Base-by-base conservation (phyloP, 2,329 filamentous ascomycete species). In the Pseudocercospora cruenta region DNA sequence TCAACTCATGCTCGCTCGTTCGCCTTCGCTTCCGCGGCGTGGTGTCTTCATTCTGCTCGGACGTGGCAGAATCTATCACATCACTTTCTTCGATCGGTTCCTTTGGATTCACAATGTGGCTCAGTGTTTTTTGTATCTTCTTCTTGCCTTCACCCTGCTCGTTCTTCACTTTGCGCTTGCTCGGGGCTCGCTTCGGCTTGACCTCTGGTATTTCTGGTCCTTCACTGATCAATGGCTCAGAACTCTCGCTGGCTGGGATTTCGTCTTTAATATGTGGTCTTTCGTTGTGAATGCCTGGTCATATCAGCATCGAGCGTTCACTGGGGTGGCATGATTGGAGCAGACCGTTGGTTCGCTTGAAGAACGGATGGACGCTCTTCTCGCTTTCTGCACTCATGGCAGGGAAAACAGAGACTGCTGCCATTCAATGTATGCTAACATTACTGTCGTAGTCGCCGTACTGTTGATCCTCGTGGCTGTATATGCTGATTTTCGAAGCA, bases 1-100 rank as follows among this genome's bases (percentile, higher is more conserved):
- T 59, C 19, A 62, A 66, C 22, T 68, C 68, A 62, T 66, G 21
- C 36, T 68, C 77, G 12, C 67, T 67, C 0, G 79, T 81, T 60
- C 77, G 80, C 51, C 76, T 75, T 45, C 80, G 74, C 67, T 82
- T 82, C 49, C 75, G 75, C 16, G 76, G 73, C 5, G 67, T 71
- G 53, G 70, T 33, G 55, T 78, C 77, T 16, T 71, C 66, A 6
- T 80, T 76, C 45, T 59, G 58, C 19, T 65, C 64, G 22, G 60
- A 58, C 7, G 47, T 53, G 26, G 53, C 47, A 9, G 53, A 10
- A 7, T 65, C 62, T 9, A 63, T 36, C 33, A 64, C 62, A n/a
- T 36, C 43, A 24, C 39, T 22, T 24, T 33, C 21, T 47, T 51
- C 45, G n/a, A 31, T 2, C 5, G 39, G 36, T 28, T 43, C 36